Conservation (phyloP, 2,329 filamentous ascomycete species). For the Penicillium sp. region DNA sequence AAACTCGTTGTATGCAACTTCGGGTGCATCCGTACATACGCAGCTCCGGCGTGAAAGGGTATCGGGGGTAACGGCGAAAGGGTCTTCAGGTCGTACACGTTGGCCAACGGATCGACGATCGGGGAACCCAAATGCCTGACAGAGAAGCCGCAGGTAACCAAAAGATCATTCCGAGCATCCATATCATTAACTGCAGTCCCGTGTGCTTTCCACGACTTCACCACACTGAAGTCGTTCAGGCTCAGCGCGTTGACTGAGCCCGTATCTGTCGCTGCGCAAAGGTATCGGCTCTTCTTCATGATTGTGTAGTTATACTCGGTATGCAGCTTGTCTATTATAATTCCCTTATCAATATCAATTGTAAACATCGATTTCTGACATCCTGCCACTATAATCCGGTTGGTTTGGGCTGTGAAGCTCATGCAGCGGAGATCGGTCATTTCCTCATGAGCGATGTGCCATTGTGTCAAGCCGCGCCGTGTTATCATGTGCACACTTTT, state of each 20-base stretch:
- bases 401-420: slow-evolving; percentile 83
- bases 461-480: slow-evolving; percentile 71
- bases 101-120: slow-evolving; percentile 84
- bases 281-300: slow-evolving; percentile 80
- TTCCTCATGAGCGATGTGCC: slow-evolving; percentile 70
- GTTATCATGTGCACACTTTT: slow-evolving; percentile 82
- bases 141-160: slow-evolving; percentile 91
- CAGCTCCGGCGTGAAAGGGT: slow-evolving; percentile 81
- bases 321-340: slow-evolving; percentile 61
- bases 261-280: slow-evolving; percentile 78
- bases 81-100: slow-evolving; percentile 91
- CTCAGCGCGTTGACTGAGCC: slow-evolving; percentile 83
- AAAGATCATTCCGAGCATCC: slow-evolving; percentile 89
- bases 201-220: slow-evolving; percentile 86
- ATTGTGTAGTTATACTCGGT: slow-evolving; percentile 73
- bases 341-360: slow-evolving; percentile 62
- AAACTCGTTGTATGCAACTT: slow-evolving; percentile 91
- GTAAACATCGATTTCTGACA: slow-evolving; percentile 78
- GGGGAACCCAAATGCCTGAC: slow-evolving; percentile 68
- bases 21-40: slow-evolving; percentile 92
- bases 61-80: slow-evolving; percentile 81
- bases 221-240: slow-evolving; percentile 62
- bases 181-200: slow-evolving; percentile 86
- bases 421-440: slow-evolving; percentile 88
- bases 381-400: slow-evolving; percentile 77